Evolutionary conservation across 2,329 filamentous ascomycete genomes (phyloP).

Genomic region (Huntiella savannae): DNA sequence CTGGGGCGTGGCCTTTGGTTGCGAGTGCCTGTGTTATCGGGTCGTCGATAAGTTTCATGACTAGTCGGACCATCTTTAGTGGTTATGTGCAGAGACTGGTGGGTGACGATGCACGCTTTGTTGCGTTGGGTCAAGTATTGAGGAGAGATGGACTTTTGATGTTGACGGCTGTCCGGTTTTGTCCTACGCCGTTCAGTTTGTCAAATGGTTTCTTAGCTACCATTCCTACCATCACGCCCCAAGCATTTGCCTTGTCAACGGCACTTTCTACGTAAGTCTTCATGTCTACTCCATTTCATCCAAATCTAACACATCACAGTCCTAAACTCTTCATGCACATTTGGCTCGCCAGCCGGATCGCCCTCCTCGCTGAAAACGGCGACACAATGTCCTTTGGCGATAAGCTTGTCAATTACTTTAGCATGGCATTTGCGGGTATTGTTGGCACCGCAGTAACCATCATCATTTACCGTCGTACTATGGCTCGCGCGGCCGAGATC

Average conservation of each 20-base stretch:
- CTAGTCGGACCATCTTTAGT: constrained; percentile 60
- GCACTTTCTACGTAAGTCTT: constrained; percentile 42
- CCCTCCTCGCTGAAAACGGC: constrained; percentile 61
- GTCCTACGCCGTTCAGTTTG: constrained; percentile 78
- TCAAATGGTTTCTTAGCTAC: constrained; percentile 90
- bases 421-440: constrained; percentile 52
- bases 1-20: constrained; percentile 61
- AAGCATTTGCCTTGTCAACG: constrained; percentile 63
- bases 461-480: constrained; percentile 62
- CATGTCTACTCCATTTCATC: not conserved
- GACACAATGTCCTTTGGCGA: constrained; percentile 65
- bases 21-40: constrained; percentile 62
- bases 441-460: constrained; percentile 61
- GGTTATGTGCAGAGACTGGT: constrained; percentile 64
- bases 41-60: constrained; percentile 59
- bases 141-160: constrained; percentile 80
- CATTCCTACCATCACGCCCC: constrained; percentile 66
- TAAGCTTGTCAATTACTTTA: constrained; percentile 66
- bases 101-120: constrained; percentile 67
- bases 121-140: constrained; percentile 70
- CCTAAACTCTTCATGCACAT: constrained; percentile 84
- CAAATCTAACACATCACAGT: constrained; percentile 18
- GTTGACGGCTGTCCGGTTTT: constrained; percentile 78
- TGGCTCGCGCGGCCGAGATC: constrained; percentile 41
- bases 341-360: constrained; percentile 75